These are phyloP conservation scores for Ustilago crameri DNA, from an alignment of 1,284 basidiomycete species.

Conservation along the genomic window DNA sequence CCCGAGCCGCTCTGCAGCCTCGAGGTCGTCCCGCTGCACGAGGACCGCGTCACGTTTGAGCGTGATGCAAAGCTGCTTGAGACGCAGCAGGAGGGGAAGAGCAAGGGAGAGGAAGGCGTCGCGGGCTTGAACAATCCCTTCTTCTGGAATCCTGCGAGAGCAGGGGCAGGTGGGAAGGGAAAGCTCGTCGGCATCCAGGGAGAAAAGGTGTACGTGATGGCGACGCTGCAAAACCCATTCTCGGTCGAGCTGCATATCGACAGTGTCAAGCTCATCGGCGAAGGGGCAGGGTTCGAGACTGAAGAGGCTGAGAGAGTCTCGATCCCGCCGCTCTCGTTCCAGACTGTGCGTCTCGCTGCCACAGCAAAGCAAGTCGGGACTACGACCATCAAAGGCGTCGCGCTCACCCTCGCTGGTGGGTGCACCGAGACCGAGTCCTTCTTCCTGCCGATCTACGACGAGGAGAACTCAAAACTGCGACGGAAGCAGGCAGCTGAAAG, in stretches of 20 bases:
- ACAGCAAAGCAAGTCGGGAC: slow-evolving; percentile 76
- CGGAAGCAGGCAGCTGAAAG: slow-evolving; percentile 73
- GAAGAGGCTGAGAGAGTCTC: slow-evolving; percentile 73
- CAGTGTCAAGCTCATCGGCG: slow-evolving; percentile 81
- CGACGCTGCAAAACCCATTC: slow-evolving; percentile 89
- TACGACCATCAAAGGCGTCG: slow-evolving; percentile 80
- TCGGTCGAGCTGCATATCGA: slow-evolving; percentile 88
- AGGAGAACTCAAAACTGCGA: slow-evolving; percentile 77
- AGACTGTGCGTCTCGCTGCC: slow-evolving; percentile 79
- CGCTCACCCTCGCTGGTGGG: slow-evolving; percentile 77
- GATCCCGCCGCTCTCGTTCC: slow-evolving; percentile 79
- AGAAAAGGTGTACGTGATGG: slow-evolving; percentile 81
- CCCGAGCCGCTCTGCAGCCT: slow-evolving; percentile 79
- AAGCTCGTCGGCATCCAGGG: slow-evolving; percentile 81
- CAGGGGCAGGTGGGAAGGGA: slow-evolving; percentile 30
- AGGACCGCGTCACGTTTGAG: slow-evolving; percentile 79
- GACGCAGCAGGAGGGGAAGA: not conserved
- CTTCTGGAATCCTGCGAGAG: slow-evolving; percentile 43
- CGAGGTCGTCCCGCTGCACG: slow-evolving; percentile 79
- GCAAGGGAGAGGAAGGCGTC: slow-evolving; percentile 19
- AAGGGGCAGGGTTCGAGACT: slow-evolving; percentile 76
- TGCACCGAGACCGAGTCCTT: slow-evolving; percentile 77
- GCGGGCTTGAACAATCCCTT: slow-evolving; percentile 43
- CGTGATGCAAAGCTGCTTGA: slow-evolving; percentile 69
- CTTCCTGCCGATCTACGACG: slow-evolving; percentile 79